Evolutionary conservation across 768 basidiomycete species (phyloP).

Genomic region (Mycena sanguinolenta): DNA sequence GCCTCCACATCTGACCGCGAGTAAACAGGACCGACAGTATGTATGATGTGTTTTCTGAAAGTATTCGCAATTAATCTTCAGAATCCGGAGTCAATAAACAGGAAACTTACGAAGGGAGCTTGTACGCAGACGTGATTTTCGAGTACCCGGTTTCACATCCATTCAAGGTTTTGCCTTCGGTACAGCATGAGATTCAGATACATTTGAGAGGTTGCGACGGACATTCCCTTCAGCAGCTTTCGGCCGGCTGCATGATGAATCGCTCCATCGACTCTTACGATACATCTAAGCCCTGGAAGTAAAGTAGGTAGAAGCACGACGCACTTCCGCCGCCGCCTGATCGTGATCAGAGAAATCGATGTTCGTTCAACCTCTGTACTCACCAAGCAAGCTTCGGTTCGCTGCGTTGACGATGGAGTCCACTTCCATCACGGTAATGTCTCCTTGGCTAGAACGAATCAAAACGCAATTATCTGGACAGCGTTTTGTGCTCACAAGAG

Average conservation of each 20-base stretch:
- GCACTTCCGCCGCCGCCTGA: constrained; percentile 84
- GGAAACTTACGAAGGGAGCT: constrained; percentile 77
- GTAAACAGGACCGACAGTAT: constrained; percentile 86
- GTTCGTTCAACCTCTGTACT: constrained; percentile 32
- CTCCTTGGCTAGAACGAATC: constrained; percentile 69
- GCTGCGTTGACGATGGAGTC: constrained; percentile 90
- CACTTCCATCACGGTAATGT: constrained; percentile 79
- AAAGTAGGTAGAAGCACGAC: constrained; percentile 37
- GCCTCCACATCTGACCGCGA: constrained; percentile 52
- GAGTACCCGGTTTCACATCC: constrained; percentile 81
- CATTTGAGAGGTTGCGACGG: background rate
- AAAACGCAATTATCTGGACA: constrained; percentile 7
- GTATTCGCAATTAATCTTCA: background rate
- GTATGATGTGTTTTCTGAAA: constrained; percentile 78
- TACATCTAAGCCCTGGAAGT: constrained; percentile 9
- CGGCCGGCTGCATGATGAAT: constrained; percentile 84
- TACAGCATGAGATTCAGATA: constrained; percentile 15
- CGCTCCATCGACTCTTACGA: constrained; percentile 78
- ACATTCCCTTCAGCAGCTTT: constrained; percentile 79
- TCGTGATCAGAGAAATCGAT: constrained; percentile 41
- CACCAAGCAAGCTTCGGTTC: constrained; percentile 79
- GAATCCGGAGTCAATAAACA: background rate
- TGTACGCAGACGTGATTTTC: constrained; percentile 84
- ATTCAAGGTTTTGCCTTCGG: constrained; percentile 69
- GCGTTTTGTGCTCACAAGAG: constrained; percentile 66